Percentiles rank a stretch among this genome's conserved stretches.
Evolutionary conservation across 805 yeast species (phyloP).

Genomic region (Candida coleopterorum): DNA sequence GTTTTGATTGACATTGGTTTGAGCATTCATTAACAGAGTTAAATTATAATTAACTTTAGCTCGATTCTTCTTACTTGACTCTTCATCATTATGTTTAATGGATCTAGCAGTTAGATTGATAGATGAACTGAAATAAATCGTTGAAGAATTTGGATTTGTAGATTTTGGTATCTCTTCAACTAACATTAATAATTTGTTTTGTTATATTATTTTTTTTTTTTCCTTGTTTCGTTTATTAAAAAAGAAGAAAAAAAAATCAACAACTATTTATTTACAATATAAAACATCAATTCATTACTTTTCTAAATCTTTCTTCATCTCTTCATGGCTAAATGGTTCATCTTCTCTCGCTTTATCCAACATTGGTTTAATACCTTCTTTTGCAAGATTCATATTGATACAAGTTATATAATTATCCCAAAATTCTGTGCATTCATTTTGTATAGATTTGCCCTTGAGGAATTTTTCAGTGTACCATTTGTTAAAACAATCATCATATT

Average conservation of each 20-base stretch:
- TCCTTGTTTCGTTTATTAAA: not conserved
- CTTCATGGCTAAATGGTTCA: constrained; percentile 61
- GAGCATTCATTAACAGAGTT: constrained; percentile 39
- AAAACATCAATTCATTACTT: constrained; percentile 3
- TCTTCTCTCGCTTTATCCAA: constrained; percentile 86
- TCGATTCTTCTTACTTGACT: constrained; percentile 25
- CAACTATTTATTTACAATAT: constrained; percentile 3
- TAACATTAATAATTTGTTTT: constrained; percentile 27
- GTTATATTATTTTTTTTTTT: not conserved
- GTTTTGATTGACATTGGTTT: constrained; percentile 29
- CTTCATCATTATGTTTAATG: constrained; percentile 7
- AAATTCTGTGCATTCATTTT: constrained; percentile 85
- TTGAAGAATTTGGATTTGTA: constrained; percentile 26
- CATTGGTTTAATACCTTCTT: constrained; percentile 75
- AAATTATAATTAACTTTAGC: constrained; percentile 43
- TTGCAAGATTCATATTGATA: constrained; percentile 63
- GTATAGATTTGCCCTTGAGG: constrained; percentile 46
- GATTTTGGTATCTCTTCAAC: constrained; percentile 40
- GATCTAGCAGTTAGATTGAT: constrained; percentile 40
- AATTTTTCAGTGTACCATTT: constrained; percentile 92
- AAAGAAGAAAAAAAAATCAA: too few species aligned
- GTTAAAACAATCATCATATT: constrained; percentile 91
- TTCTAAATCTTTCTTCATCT: constrained; percentile 19
- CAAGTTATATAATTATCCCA: constrained; percentile 91
- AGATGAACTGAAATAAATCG: constrained; percentile 38